These are phyloP conservation scores for Acorus gramineus DNA, from an alignment of 106 monocot genomes.

Conservation along the genomic window DNA sequence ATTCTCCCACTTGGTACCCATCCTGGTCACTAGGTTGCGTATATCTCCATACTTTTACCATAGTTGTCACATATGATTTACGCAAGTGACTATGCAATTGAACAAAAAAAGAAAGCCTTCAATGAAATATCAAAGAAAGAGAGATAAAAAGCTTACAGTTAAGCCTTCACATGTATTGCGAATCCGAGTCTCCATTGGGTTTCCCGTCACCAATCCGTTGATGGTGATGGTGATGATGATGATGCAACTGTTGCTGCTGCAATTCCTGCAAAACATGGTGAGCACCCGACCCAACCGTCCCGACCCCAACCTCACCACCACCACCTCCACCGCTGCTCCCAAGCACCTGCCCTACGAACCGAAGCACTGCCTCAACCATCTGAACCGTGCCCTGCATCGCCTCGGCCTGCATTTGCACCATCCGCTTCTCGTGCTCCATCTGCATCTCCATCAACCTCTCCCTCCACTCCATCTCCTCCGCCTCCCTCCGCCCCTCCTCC, in stretches of 20 bases:
- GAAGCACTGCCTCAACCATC: slow-evolving; percentile 15
- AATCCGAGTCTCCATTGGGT: too few species aligned
- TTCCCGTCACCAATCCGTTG: slow-evolving; percentile 5
- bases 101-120: too few species aligned
- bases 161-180: too few species aligned
- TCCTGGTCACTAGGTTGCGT: too few species aligned
- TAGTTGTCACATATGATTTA: too few species aligned
- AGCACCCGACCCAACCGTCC: slow-evolving; percentile 12
- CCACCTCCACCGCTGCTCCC: slow-evolving; percentile 9
- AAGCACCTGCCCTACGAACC: slow-evolving; percentile 31
- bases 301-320: slow-evolving; percentile 8
- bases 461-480: slow-evolving; percentile 56
- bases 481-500: slow-evolving; percentile 42
- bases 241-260: slow-evolving; percentile 10
- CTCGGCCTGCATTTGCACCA: slow-evolving; percentile 53
- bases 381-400: slow-evolving; percentile 42
- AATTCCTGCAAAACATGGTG: slow-evolving; percentile 16
- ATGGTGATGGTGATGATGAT: slow-evolving; percentile 15
- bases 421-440: slow-evolving; percentile 54
- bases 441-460: slow-evolving; percentile 45
- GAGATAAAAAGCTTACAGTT: too few species aligned
- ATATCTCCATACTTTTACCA: too few species aligned
- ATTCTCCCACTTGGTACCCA: too few species aligned
- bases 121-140: too few species aligned
- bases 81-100: too few species aligned